Conservation (phyloP, 2,329 filamentous ascomycete genomes). For the Penicillium sclerotigenum region DNA sequence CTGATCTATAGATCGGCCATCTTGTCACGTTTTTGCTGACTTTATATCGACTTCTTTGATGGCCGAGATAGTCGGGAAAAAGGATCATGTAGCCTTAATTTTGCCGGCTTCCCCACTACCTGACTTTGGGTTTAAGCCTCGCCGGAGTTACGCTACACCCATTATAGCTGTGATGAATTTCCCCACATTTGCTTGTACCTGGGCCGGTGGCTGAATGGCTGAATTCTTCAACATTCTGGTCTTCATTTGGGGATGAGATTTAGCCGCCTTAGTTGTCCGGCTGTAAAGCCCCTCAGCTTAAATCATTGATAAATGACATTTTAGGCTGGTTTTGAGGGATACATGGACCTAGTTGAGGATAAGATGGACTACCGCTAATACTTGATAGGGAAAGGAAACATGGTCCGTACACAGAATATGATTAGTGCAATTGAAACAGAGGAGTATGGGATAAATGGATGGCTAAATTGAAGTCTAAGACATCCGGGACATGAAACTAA, state of each 20-base stretch:
- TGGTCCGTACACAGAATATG: not conserved
- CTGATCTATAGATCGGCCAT: not conserved
- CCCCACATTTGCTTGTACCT: constrained; percentile 2
- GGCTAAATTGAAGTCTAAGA: constrained; percentile 5
- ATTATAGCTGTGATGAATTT: not conserved
- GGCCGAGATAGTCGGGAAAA: not conserved
- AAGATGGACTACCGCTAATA: not conserved
- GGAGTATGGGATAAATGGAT: constrained; percentile 1
- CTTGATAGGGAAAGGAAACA: not conserved
- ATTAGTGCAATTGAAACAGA: not conserved
- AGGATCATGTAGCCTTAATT: not conserved
- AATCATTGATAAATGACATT: not conserved
- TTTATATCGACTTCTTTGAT: not conserved
- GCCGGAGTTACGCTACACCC: not conserved
- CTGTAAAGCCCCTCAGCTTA: not conserved
- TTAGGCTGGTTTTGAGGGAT: not conserved
- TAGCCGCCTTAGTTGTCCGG: not conserved
- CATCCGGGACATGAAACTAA: not conserved
- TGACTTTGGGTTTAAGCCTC: constrained; percentile 4
- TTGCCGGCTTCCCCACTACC: not conserved
- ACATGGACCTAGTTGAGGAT: not conserved
- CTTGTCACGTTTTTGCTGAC: not conserved
- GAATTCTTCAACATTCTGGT: not conserved
- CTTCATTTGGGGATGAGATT: not conserved
- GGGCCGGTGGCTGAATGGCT: too few relatives aligned